Conservation (phyloP, 306 rosid species). For the Malus sylvestris region DNA sequence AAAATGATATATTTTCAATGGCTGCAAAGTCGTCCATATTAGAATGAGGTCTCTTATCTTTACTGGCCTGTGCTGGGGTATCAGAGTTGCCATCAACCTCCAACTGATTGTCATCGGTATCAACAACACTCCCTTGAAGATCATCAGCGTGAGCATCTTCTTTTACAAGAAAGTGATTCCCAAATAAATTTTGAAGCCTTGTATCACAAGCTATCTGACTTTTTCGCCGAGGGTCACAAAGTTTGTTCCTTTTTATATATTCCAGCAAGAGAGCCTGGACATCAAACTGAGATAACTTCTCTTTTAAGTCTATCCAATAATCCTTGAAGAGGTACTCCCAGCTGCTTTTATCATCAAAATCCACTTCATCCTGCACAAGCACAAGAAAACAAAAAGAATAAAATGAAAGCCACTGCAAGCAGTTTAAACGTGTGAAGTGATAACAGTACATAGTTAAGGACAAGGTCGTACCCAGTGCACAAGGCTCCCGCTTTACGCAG, state of each 20-base stretch:
- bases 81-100: constrained; percentile 73
- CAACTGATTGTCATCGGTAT: constrained; percentile 73
- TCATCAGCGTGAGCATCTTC: constrained; percentile 77
- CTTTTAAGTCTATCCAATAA: no score
- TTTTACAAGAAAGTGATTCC: constrained; percentile 83
- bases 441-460: background rate
- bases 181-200: constrained; percentile 86
- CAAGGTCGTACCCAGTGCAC: no score
- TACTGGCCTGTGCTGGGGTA: constrained; percentile 39
- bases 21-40: constrained; percentile 95
- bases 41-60: constrained; percentile 71
- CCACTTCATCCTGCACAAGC: constrained; percentile 55
- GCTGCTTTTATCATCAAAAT: no score
- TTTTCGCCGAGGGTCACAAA: constrained; percentile 91
- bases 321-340: no score
- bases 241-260: constrained; percentile 88
- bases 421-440: background rate
- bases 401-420: background rate
- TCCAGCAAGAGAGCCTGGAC: constrained; percentile 97
- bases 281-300: constrained; percentile 66
- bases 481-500: no score
- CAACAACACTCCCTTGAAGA: constrained; percentile 81
- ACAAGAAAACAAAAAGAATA: background rate
- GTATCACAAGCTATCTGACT: constrained; percentile 88
- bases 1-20: constrained; percentile 28